Evolutionary conservation across 1,284 basidiomycete genomes (phyloP), one percentile per base, ranked within the genome.

Genomic region (Fomes fomentarius): DNA sequence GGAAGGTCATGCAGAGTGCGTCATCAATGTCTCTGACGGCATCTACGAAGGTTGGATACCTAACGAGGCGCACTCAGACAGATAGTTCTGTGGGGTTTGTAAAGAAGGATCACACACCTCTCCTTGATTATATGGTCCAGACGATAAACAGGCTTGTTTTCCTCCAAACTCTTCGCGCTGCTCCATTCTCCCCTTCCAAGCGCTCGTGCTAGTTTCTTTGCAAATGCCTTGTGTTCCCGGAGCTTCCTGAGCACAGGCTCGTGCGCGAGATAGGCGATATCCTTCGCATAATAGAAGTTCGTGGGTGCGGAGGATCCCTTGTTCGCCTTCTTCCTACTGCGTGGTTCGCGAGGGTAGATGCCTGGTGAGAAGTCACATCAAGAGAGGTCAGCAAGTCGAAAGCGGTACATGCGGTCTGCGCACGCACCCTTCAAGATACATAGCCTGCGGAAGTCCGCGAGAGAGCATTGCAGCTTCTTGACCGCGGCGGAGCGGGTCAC

Each of bases 61-160:
- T 96, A 14, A 57, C 12, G 59, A 57, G 46, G 26, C 63, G 25
- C 19, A 39, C 35, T 54, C 12, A 17, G n/a, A n/a, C n/a, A n/a
- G n/a, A n/a, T n/a, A n/a, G n/a, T n/a, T n/a, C n/a, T n/a, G n/a
- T n/a, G n/a, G n/a, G n/a, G n/a, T n/a, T n/a, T n/a, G n/a, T n/a
- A n/a, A n/a, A n/a, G n/a, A 21, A 6, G 25, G 21, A 10, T 17
- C 33, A 30, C 79, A 66, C 69, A 94, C 93, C 97, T 82, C 76
- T 99, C 96, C 72, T 98, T 99, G 70, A 99, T 91, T 60, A 99
- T 93, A 72, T 99, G 97, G 75, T 99, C 97, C 64, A 99, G 72
- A 45, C 82, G 79, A 69, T 96, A 94, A 26, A 90, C 82, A 1
- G 94, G 94, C 71, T 93, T 97, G 66, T 90, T 90, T 50, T 96